These are phyloP conservation scores for Elaeis oleifera DNA, from an alignment of 202 grass and related monocot species.

Conservation along the genomic window DNA sequence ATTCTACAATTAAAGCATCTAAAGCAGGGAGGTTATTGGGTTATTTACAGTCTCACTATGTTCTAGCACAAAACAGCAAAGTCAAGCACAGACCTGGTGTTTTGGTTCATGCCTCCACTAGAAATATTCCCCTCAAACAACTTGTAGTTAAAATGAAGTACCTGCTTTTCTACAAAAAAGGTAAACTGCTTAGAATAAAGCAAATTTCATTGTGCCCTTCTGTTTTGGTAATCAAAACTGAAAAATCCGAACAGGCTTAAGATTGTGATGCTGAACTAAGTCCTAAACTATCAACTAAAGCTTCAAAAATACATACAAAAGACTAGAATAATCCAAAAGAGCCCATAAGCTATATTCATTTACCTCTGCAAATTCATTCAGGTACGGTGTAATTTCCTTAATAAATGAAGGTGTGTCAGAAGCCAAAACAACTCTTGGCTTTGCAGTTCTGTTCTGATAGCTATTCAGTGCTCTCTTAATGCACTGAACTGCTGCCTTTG, in stretches of 20 bases:
- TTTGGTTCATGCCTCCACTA: slow-evolving; percentile 14
- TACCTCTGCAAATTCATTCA: slow-evolving; percentile 84
- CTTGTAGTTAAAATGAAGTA: slow-evolving; percentile 83
- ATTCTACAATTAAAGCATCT: too few species aligned
- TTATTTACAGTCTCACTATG: neutral
- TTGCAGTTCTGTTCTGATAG: slow-evolving; percentile 27
- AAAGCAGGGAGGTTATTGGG: too few species aligned
- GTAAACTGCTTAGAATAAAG: too few species aligned
- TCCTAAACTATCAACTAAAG: neutral
- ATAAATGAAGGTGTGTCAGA: slow-evolving; percentile 81
- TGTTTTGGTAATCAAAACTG: too few species aligned
- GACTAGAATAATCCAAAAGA: too few species aligned
- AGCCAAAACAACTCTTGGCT: slow-evolving; percentile 52
- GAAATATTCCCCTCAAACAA: slow-evolving; percentile 37
- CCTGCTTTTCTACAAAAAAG: slow-evolving; percentile 38
- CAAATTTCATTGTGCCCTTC: too few species aligned
- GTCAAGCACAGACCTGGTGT: slow-evolving; percentile 26
- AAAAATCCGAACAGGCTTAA: neutral
- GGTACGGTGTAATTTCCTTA: slow-evolving; percentile 51
- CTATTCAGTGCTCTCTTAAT: slow-evolving; percentile 61
- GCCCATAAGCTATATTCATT: slow-evolving; percentile 4
- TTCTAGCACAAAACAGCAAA: slow-evolving; percentile 16
- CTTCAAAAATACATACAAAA: neutral
- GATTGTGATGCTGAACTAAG: neutral
- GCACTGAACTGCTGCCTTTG: slow-evolving; percentile 69